Base-by-base conservation (phyloP, 768 basidiomycete species). In the Trametes sanguinea region DNA sequence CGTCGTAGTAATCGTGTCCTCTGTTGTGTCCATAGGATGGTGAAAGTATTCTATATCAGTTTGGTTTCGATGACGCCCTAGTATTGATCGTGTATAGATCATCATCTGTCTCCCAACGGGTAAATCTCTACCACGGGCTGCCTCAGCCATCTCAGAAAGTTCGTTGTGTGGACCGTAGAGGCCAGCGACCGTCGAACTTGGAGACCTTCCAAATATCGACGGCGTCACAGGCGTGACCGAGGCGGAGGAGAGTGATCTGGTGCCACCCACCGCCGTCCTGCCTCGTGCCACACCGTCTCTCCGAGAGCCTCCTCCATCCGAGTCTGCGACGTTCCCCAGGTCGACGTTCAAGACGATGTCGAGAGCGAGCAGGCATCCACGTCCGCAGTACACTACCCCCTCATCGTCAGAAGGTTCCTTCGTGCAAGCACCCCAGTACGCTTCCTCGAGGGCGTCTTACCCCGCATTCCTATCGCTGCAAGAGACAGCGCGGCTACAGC, bases 401-500 rank as follows among this genome's bases (percentile, higher is more conserved):
- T 11, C 63, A 0, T 44, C 58, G 22, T 54, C 63, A n/a, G 58
- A 43, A 6, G 9, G 29, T 2, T 54, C 46, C 14, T 60, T 60
- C 54, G 39, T 50, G 2, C 58, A 51, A 42, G 37, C 63, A 4
- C 53, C 63, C 4, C 54, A 56, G 27, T 64, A 64, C 45, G 30
- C 33, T 51, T 54, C 64, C 10, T 76, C 87, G 17, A 78, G 88
- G 40, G 71, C 81, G 3, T 72, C 80, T 2, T 93, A 92, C 73
- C 90, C 92, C 0, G 71, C 78, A 11, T 93, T 92, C 72, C 79
- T 92, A 6, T 81, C 90, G 1, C 64, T 88, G 3, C 78, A 78
- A 13, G 83, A 89, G 29, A 86, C 90, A 0, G 69, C 83, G 16
- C 71, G 76, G 68, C 76, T 91, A 3, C 90, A 92, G 67, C 61